Evolutionary conservation across 164 flowering plant genomes (phyloP), one percentile per base, ranked within the genome.

Genomic region (Umbilicus rupestris): DNA sequence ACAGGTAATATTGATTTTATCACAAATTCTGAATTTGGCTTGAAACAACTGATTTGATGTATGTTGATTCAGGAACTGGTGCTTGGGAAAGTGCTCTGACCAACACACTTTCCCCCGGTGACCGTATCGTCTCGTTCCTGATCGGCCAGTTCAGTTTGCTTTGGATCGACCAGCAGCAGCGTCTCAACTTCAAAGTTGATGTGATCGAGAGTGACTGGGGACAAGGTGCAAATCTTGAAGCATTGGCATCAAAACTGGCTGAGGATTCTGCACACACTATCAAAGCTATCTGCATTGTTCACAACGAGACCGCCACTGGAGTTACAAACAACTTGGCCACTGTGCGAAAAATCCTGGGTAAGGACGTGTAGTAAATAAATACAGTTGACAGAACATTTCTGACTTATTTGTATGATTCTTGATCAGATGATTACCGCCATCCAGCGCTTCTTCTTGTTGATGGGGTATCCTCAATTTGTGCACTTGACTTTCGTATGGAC

Each of bases 61-160:
- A 12, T 60, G 20, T 49, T 26, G 20, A 6, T 55, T 0, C 75
- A 94, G 98, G 98, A 33, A 94, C 97, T 73, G 98, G 98, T 57
- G 98, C 97, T 65, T 93, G 97, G 97, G 98, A 90, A 72, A 93
- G 98, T 81, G 95, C 98, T 28, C 85, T 93, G 42, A 93, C 98
- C 50, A 93, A 93, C 79, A 93, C 97, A 1, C 66, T 93, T 19
- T 89, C 98, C 14, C 98, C 98, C 52, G 95, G 98, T 52, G 97
- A 90, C 66, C 77, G 90, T 33, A 90, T 64, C 47, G 75, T 93
- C 1, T 93, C 97, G 0, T 93, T 93, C 79, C 77, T 90, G 71
- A 89, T 90, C 26, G 98, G 98, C 15, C 98, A 93, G 76, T 93
- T 90, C 84, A 89, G 97, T 73, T 78, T 93, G 82, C 89, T 93